phyloP scores from a whole-genome alignment of 2,329 filamentous ascomycete species.

The Talaromyces atroroseus region DNA sequence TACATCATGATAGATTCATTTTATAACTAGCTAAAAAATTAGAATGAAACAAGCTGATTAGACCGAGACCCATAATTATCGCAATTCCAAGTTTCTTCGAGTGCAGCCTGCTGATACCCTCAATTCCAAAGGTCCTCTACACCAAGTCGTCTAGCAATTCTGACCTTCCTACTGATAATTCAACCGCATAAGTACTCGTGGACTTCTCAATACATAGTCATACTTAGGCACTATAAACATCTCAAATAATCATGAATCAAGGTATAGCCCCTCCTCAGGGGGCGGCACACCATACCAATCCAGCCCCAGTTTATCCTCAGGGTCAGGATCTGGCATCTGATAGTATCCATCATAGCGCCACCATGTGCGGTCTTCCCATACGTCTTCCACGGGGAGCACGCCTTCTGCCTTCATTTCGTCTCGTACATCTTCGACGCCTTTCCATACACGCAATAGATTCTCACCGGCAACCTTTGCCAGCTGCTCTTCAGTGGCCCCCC shows the following conservation, averaged over 20 bases:
- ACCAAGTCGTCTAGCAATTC: no score
- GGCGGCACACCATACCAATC: background rate
- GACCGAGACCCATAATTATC: no score
- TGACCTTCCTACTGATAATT: no score
- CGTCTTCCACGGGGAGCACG: background rate
- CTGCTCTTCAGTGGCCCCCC: background rate
- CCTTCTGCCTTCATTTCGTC: background rate
- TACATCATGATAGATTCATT: no score
- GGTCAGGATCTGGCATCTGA: background rate
- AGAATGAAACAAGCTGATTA: no score
- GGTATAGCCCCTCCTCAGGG: background rate
- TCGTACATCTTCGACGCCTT: background rate
- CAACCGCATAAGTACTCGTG: no score
- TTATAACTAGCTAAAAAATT: no score
- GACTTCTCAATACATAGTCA: no score
- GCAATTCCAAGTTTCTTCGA: no score
- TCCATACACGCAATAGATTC: background rate
- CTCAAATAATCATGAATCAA: background rate
- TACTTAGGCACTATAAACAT: background rate
- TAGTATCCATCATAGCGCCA: background rate
- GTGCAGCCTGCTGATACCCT: no score
- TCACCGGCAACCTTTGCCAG: background rate
- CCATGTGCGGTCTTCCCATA: background rate
- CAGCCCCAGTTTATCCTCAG: background rate
- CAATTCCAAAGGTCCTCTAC: no score